Base-by-base conservation (phyloP, 1,284 basidiomycete genomes). In the Ganoderma multipileum region DNA sequence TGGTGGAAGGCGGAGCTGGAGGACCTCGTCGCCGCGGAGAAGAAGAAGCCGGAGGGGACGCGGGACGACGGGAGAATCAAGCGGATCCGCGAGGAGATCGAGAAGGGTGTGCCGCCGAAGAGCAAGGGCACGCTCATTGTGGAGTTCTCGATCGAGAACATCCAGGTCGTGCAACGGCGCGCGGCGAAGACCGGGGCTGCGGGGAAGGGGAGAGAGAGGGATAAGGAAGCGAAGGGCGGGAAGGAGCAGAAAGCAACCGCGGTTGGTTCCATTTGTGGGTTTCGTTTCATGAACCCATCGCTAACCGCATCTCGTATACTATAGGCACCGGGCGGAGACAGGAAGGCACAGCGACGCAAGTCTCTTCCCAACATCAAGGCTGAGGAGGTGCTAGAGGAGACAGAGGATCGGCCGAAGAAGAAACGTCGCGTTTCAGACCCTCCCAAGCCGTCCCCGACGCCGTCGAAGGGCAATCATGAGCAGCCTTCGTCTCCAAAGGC, bases 111-210 rank as follows among this genome's bases (percentile, higher is more conserved):
- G 33, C 74, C 72, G 61, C 84, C 81, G 75, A 85, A 82, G 74
- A 80, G 72, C 38, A 87, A 85, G 72, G 90, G 91, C 38, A 87
- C 90, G 16, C 82, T 98, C 63, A 91, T 97, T 72, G 89, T 96
- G 39, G 96, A 98, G 81, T 97, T 97, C 80, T 96, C 94, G 50
- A 94, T 97, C 66, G 95, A 98, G 84, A 98, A 98, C 76, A 85
- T 95, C 5, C 93, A 96, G 80, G 95, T 97, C 28, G 89, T 95
- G 33, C 90, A 92, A 69, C 83, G 93, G 66, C 83, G 93, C 70
- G 83, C 84, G 61, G 84, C 86, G 16, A 83, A 84, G 62, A 82
- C 63, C 50, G 69, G 61, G 50, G 38, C 36, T 18, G 23, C 4
- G 38, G 26, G 38, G 23, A 60, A 60, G 58, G 58, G 28, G n/a